Base-by-base conservation (phyloP, 768 basidiomycete genomes). In the Boletus rubescentipes region DNA sequence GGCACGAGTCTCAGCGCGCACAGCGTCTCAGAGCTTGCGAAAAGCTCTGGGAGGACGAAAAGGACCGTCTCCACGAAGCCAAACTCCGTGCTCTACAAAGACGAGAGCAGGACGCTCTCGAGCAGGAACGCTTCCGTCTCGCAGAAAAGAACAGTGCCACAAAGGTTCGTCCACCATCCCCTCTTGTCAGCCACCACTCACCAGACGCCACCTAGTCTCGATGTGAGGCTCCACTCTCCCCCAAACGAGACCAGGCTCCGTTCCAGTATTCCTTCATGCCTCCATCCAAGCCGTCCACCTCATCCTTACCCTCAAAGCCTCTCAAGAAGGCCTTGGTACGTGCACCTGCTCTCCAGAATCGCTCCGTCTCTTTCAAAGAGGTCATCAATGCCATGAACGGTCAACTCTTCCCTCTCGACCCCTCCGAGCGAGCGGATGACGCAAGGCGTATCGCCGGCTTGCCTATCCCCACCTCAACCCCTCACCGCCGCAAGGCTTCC, bases 361-460 rank as follows among this genome's bases (percentile, higher is more conserved):
- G 73, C 20, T 60, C 75, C 8, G 77, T 86, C 11, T 67, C 80
- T 1, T 86, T 86, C 66, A 73, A 75, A 45, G 81, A 83, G 34
- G 84, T 86, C 46, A 67, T 83, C 40, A 64, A 64, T 41, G 77
- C 79, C 63, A 85, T 86, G 81, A 74, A 79, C 38, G 85, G 85
- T 5, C 72, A 76, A 5, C 72, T 86, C 18, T 86, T 86, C 59
- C 81, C 78, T 2, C 55, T 65, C 5, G 74, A 79, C 30, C 51
- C 64, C 34, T 65, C 58, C 46, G 71, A 60, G 61, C 73, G 62
- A 48, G 70, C 53, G 34, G 66, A 68, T 12, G 71, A 72, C 29
- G 65, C 72, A 29, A 58, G 62, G 39, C 65, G 67, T 43, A 58
- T 68, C 35, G 55, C 66, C 4, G 69, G 68, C 21, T 5, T 70